Conservation (phyloP, 176 grass and related monocot species). For the bread wheat (Triticum aestivum) region DNA sequence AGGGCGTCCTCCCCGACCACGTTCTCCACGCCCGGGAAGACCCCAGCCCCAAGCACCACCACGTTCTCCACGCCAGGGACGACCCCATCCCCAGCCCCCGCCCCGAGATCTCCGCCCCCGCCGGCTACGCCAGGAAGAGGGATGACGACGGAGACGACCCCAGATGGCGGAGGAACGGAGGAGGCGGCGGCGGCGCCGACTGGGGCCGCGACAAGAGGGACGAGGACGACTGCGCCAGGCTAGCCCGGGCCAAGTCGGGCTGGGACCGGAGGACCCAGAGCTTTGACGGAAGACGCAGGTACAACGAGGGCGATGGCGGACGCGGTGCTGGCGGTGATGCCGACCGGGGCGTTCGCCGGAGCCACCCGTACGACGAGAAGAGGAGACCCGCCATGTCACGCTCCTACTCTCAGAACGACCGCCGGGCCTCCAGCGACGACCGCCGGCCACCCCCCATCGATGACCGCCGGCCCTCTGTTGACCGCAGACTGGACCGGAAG, state of each 20-base stretch:
- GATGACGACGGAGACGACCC: constrained; percentile 34
- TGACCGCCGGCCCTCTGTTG: neutral
- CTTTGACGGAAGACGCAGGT: constrained; percentile 42
- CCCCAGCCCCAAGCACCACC: constrained; percentile 5
- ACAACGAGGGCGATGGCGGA: neutral
- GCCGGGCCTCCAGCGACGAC: neutral
- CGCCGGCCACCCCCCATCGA: neutral
- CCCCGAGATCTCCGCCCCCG: neutral
- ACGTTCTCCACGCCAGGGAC: constrained; percentile 31
- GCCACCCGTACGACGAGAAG: constrained; percentile 18
- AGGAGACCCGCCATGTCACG: constrained; percentile 36
- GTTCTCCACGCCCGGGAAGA: constrained; percentile 40
- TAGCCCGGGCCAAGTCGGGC: constrained; percentile 10
- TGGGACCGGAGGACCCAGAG: constrained; percentile 55
- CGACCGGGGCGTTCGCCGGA: constrained; percentile 28
- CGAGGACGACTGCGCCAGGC: constrained; percentile 22
- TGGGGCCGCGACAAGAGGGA: constrained; percentile 34
- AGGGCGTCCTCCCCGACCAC: constrained; percentile 51
- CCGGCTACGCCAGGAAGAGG: constrained; percentile 24
- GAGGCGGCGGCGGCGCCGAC: neutral
- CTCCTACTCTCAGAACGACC: constrained; percentile 51
- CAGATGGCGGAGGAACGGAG: constrained; percentile 30
- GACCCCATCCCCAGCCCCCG: neutral
- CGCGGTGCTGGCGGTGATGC: neutral
- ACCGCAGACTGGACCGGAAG: constrained; percentile 36